phyloP scores from a whole-genome alignment of 805 yeast genomes.

The Cyberlindnera subsufficiens region DNA sequence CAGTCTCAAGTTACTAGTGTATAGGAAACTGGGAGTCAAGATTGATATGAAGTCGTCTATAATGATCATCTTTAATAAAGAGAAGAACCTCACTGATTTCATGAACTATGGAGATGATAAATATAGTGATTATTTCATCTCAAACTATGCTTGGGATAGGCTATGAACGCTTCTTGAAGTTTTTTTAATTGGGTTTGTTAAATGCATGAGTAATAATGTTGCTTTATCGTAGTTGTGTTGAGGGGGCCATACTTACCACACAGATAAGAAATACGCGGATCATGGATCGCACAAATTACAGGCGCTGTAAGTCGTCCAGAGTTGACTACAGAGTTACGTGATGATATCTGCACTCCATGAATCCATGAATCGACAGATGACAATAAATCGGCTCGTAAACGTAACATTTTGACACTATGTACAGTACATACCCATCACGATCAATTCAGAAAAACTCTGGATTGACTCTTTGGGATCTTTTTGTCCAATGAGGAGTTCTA shows the following conservation, averaged over 20 bases:
- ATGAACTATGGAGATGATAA: constrained; percentile 44
- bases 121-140: constrained; percentile 61
- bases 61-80: constrained; percentile 44
- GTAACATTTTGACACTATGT: constrained; percentile 3
- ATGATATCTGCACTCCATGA: not conserved
- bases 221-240: constrained; percentile 2
- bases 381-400: not conserved
- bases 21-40: constrained; percentile 52
- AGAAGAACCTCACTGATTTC: constrained; percentile 39
- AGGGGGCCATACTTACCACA: no score
- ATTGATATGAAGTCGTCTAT: constrained; percentile 37
- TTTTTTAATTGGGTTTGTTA: not conserved
- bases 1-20: constrained; percentile 49
- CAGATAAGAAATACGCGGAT: no score
- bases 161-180: constrained; percentile 19
- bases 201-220: not conserved
- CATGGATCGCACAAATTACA: no score
- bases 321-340: no score
- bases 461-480: constrained; percentile 69
- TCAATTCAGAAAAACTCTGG: constrained; percentile 38
- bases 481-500: constrained; percentile 89
- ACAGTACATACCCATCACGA: not conserved
- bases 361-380: no score
- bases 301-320: no score
- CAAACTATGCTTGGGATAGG: constrained; percentile 77